A percentile compares a stretch with the other conserved stretches of the same genome.
Conservation (phyloP, 331 rosid genomes). For the Pyrus hybrid region DNA sequence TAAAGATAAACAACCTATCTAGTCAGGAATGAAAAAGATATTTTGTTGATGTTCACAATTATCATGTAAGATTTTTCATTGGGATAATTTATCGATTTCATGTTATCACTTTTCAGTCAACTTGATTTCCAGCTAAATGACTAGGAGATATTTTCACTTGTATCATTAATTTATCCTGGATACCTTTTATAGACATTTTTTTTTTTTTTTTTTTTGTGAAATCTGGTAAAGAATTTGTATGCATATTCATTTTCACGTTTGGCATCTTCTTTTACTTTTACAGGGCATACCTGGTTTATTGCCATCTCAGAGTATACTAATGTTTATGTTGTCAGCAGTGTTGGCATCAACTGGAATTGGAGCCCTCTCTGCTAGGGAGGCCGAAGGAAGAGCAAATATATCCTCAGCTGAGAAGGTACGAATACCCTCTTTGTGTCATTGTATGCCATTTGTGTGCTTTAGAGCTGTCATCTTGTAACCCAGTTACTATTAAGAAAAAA, state of each 20-base stretch:
- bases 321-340: conserved; percentile 43
- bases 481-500: background rate
- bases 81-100: background rate
- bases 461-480: too few species aligned
- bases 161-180: background rate
- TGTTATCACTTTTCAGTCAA: background rate
- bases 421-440: background rate
- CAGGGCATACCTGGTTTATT: background rate
- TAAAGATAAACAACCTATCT: background rate
- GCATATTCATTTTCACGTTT: background rate
- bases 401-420: conserved; percentile 86
- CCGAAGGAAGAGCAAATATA: conserved; percentile 89
- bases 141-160: background rate
- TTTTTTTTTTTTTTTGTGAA: background rate
- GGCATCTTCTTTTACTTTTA: background rate
- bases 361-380: conserved; percentile 93
- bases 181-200: background rate
- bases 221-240: background rate
- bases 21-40: background rate
- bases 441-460: background rate
- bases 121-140: background rate
- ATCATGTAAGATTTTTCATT: background rate
- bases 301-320: background rate
- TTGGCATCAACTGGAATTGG: conserved; percentile 92
- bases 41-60: background rate